Evolutionary conservation across 306 rosid species (phyloP).

Genomic region (Aeschynomene evenia): DNA sequence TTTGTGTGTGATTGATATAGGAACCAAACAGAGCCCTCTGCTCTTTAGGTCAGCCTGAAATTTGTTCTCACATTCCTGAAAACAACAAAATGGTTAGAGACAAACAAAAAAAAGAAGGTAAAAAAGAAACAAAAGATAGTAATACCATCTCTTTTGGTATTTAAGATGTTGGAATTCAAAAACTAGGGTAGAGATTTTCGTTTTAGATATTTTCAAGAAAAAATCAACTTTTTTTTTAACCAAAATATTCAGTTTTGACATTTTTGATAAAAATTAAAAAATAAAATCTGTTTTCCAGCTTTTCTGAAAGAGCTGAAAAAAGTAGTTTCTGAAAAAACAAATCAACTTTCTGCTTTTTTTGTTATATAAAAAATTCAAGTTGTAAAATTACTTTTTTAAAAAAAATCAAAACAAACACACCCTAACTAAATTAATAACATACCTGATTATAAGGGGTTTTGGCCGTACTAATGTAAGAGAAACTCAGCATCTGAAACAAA

Average conservation of each 20-base stretch:
- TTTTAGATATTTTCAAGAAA: no score
- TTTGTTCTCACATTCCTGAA: slow-evolving; percentile 24
- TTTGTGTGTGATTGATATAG: slow-evolving; percentile 27
- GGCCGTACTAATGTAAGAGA: slow-evolving; percentile 7
- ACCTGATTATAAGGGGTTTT: slow-evolving; percentile 14
- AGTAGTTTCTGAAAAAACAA: no score
- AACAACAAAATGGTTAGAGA: not conserved
- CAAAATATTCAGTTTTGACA: no score
- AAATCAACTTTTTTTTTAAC: no score
- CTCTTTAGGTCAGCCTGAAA: slow-evolving; percentile 25
- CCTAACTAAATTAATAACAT: not conserved
- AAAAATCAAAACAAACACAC: no score
- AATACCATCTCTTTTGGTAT: not conserved
- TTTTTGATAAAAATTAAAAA: no score
- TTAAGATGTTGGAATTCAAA: not conserved
- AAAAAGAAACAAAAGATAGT: not conserved
- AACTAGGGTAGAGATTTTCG: not conserved
- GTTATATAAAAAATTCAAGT: no score
- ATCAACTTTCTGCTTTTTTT: no score
- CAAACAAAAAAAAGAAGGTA: not conserved
- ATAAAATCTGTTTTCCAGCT: no score
- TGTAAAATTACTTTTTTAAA: no score
- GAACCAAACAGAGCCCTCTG: slow-evolving; percentile 37
- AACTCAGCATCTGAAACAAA: slow-evolving; percentile 32
- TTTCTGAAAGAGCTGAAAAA: no score